Percentiles rank a stretch among this genome's conserved stretches.
phyloP scores from a whole-genome alignment of 495 filamentous ascomycete genomes.

The Sabuloglossum arenarium region DNA sequence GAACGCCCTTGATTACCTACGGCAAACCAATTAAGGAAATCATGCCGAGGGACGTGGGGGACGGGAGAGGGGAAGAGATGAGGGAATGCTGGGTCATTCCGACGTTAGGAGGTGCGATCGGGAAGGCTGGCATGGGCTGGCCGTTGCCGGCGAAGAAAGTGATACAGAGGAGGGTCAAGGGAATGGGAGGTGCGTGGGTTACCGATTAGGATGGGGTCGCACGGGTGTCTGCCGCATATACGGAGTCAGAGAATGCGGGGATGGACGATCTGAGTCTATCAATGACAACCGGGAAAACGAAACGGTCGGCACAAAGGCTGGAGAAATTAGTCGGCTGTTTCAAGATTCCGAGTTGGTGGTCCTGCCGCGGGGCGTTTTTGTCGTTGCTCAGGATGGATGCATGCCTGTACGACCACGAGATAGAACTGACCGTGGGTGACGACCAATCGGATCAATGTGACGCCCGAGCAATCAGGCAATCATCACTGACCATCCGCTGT shows the following conservation, averaged over 20 bases:
- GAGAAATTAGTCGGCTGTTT: no score
- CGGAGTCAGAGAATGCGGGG: background rate
- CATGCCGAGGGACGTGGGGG: slow-evolving; percentile 25
- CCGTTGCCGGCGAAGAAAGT: slow-evolving; percentile 67
- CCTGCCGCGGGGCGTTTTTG: no score
- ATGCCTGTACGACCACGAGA: no score
- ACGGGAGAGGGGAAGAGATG: slow-evolving; percentile 24
- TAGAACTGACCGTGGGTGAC: no score
- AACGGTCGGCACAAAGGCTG: no score
- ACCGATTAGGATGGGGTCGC: slow-evolving; percentile 32
- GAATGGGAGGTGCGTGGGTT: slow-evolving; percentile 52
- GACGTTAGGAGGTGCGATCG: slow-evolving; percentile 40
- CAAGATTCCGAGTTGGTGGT: no score
- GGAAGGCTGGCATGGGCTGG: slow-evolving; percentile 49
- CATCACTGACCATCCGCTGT: no score
- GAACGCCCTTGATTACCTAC: slow-evolving; percentile 66
- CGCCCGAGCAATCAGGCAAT: no score
- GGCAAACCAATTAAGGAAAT: slow-evolving; percentile 80
- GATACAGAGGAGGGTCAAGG: slow-evolving; percentile 47
- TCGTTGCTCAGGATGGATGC: no score
- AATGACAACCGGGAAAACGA: no score
- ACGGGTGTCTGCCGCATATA: background rate
- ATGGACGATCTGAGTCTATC: background rate
- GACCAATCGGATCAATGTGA: no score
- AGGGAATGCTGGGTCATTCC: slow-evolving; percentile 72